phyloP scores from a whole-genome alignment of 2,329 filamentous ascomycete genomes.

The Aciculosporium take region DNA sequence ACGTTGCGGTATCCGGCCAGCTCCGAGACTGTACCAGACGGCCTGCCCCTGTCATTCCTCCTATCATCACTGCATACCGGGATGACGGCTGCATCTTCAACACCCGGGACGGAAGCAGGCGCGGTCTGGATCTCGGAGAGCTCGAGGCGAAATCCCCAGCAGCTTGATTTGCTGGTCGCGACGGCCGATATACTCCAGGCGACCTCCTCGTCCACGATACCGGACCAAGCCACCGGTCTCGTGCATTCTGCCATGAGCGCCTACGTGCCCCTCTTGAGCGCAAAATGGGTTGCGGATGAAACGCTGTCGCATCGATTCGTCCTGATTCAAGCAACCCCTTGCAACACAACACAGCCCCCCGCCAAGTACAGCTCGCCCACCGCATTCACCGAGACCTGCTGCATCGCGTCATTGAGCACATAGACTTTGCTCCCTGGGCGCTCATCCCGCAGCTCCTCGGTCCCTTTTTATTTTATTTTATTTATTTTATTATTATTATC shows the following conservation, averaged over 20 bases:
- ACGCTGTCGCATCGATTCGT: conserved; percentile 1
- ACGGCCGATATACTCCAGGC: conserved; percentile 9
- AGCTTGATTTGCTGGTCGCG: conserved; percentile 11
- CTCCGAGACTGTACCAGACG: not conserved
- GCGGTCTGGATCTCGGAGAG: conserved; percentile 8
- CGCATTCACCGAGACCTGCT: conserved; percentile 2
- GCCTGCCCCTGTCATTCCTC: not conserved
- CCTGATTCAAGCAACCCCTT: conserved; percentile 5
- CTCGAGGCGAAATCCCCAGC: conserved; percentile 8
- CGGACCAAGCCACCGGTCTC: conserved; percentile 9
- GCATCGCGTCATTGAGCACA: conserved; percentile 3
- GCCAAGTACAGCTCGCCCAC: conserved; percentile 5
- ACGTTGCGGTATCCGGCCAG: not conserved
- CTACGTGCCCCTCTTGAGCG: not conserved
- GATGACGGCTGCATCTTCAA: conserved; percentile 5
- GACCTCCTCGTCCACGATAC: conserved; percentile 6
- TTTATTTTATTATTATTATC: no score
- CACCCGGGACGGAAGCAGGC: conserved; percentile 3
- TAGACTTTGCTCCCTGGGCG: not conserved
- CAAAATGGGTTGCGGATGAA: conserved; percentile 4
- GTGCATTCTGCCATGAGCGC: conserved; percentile 5
- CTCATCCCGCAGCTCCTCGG: not conserved
- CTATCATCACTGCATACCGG: not conserved
- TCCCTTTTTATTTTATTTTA: no score
- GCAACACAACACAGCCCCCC: conserved; percentile 3